Evolutionary conservation across 495 filamentous ascomycete species (phyloP).

Genomic region (Cetradonia linearis): DNA sequence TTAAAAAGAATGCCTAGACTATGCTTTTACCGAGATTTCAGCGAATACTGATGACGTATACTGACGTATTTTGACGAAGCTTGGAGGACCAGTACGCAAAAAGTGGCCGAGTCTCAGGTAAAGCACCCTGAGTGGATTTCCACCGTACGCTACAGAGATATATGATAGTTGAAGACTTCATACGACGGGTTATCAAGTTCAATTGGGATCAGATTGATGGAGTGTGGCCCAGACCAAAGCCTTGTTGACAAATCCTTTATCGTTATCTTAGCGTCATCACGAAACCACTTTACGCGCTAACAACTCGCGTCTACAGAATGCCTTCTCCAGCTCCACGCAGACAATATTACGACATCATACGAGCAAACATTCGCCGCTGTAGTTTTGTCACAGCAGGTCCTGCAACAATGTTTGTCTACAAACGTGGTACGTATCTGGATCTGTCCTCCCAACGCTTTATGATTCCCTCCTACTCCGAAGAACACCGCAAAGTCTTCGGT

Average conservation of each 20-base stretch:
- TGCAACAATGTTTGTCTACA: conserved; percentile 56
- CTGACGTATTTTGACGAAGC: too few relatives aligned
- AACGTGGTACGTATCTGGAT: conserved; percentile 47
- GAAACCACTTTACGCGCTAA: conserved; percentile 18
- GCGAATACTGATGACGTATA: too few relatives aligned
- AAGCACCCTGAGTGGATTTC: too few relatives aligned
- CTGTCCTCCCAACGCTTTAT: neutral
- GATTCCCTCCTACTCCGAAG: neutral
- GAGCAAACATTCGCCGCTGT: neutral
- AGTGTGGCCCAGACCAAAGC: neutral
- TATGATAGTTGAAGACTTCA: too few relatives aligned
- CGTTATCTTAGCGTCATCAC: conserved; percentile 12
- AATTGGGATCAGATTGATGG: too few relatives aligned
- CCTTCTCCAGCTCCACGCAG: too few relatives aligned
- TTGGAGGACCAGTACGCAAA: too few relatives aligned
- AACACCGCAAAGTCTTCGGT: neutral
- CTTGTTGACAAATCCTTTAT: neutral
- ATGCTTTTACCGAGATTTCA: too few relatives aligned
- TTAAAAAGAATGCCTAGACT: too few relatives aligned
- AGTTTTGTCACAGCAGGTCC: neutral
- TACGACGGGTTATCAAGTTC: too few relatives aligned
- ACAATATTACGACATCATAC: neutral
- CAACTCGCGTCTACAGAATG: conserved; percentile 1
- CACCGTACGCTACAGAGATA: too few relatives aligned
- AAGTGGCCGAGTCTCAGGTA: too few relatives aligned